These are phyloP conservation scores for Pseudoperonospora humuli DNA, from an alignment of 352 stramenopile genomes.

Conservation along the genomic window DNA sequence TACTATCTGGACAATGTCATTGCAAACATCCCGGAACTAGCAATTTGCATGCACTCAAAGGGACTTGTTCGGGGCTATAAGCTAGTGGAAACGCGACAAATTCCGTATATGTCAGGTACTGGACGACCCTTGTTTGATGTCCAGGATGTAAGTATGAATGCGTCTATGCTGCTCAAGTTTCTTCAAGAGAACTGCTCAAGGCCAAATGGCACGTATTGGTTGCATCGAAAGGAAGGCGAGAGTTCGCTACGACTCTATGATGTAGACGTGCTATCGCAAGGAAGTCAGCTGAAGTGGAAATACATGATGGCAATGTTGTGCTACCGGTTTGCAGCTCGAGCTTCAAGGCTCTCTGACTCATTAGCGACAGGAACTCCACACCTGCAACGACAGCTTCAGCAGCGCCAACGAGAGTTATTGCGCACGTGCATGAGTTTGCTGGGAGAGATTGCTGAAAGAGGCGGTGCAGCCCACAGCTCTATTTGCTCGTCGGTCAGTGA, in stretches of 20 bases:
- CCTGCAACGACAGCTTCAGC: constrained; percentile 55
- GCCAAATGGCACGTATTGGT: constrained; percentile 79
- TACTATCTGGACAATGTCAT: constrained; percentile 88
- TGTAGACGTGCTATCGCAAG: constrained; percentile 71
- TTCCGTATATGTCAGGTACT: constrained; percentile 69
- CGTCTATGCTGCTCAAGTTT: constrained; percentile 82
- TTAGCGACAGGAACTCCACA: constrained; percentile 44
- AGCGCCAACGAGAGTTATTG: constrained; percentile 69
- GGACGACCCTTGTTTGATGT: constrained; percentile 66
- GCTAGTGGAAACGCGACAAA: constrained; percentile 72
- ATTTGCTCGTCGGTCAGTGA: constrained; percentile 78
- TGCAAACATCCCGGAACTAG: constrained; percentile 78
- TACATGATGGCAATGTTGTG: constrained; percentile 89
- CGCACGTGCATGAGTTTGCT: constrained; percentile 69
- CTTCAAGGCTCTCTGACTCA: constrained; percentile 54
- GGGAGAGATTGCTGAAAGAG: constrained; percentile 55
- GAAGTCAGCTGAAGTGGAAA: constrained; percentile 85
- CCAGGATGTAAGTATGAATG: constrained; percentile 82
- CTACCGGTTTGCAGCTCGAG: constrained; percentile 75
- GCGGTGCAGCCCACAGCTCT: constrained; percentile 52
- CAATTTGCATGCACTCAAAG: constrained; percentile 84
- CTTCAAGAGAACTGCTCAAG: constrained; percentile 77
- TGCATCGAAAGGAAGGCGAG: constrained; percentile 76
- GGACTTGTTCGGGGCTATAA: constrained; percentile 81
- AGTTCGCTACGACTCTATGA: constrained; percentile 75